These are phyloP conservation scores for Desmodesmus armatus DNA, from an alignment of 139 green algal species.

Conservation along the genomic window DNA sequence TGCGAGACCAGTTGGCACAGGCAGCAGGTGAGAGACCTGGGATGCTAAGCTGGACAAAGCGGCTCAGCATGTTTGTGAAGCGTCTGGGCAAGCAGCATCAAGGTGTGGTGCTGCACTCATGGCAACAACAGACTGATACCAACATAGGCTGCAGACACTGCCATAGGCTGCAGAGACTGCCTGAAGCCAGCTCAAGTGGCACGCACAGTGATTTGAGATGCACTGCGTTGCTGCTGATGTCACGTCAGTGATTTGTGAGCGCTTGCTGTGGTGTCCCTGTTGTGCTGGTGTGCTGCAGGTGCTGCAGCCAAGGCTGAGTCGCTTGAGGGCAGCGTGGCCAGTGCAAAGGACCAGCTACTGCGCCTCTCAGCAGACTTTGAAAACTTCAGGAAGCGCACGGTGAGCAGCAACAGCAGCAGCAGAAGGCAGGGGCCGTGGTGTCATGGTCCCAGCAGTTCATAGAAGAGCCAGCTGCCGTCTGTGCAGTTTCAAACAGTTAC, in stretches of 20 bases:
- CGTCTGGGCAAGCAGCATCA: not conserved
- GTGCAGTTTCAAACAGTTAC: too few species aligned
- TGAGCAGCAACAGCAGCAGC: slow-evolving; percentile 16
- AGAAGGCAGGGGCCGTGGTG: too few species aligned
- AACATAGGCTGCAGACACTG: too few species aligned
- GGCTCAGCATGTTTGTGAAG: not conserved
- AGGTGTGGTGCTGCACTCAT: not conserved
- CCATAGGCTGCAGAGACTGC: not conserved
- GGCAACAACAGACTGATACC: too few species aligned
- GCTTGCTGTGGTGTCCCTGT: not conserved
- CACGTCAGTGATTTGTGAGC: not conserved
- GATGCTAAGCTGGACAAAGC: not conserved
- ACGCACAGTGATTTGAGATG: too few species aligned
- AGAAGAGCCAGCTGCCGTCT: too few species aligned
- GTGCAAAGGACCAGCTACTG: slow-evolving; percentile 86
- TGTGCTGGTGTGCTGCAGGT: not conserved
- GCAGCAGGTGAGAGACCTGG: slow-evolving; percentile 30
- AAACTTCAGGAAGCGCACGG: slow-evolving; percentile 96
- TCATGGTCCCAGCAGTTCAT: too few species aligned
- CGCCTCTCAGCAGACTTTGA: slow-evolving; percentile 98
- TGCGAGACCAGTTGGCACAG: slow-evolving; percentile 41
- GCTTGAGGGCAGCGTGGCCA: slow-evolving; percentile 50
- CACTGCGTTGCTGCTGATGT: not conserved
- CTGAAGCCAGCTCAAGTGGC: not conserved
- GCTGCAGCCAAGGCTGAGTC: slow-evolving; percentile 45